These are phyloP conservation scores for Claviceps sp. DNA, from an alignment of 2,329 filamentous ascomycete species.

Conservation along the genomic window DNA sequence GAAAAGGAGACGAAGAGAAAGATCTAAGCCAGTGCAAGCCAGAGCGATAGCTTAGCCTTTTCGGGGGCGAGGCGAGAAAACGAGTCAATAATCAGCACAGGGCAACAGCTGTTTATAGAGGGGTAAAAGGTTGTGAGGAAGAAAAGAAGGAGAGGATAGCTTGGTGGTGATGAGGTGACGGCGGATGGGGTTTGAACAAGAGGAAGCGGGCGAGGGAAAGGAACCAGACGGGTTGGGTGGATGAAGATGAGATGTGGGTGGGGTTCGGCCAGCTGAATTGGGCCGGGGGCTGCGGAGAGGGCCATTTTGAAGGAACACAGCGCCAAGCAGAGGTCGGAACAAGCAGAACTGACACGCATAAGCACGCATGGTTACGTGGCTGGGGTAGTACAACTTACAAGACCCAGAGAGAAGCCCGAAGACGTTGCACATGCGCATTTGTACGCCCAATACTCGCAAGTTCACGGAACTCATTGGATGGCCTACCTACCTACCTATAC, in stretches of 20 bases:
- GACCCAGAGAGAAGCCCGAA: too few relatives aligned
- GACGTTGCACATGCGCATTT: too few relatives aligned
- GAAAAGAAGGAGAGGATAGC: background rate
- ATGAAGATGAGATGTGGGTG: background rate
- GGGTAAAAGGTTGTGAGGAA: background rate
- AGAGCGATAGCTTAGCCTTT: too few relatives aligned
- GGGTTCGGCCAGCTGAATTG: background rate
- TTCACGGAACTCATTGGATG: too few relatives aligned
- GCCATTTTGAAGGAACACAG: background rate
- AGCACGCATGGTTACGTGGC: background rate
- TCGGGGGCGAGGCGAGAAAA: background rate
- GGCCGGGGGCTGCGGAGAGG: background rate
- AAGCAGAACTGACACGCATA: background rate
- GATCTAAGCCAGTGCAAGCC: slow-evolving; percentile 7
- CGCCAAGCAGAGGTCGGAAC: background rate
- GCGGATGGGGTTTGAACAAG: background rate
- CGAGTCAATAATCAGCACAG: slow-evolving; percentile 10
- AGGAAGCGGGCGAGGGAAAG: slow-evolving; percentile 1
- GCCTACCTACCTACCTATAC: too few relatives aligned
- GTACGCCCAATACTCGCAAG: too few relatives aligned
- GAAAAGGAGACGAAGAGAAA: slow-evolving; percentile 3
- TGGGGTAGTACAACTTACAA: too few relatives aligned
- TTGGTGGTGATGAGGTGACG: background rate
- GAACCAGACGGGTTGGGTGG: background rate
- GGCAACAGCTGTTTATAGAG: slow-evolving; percentile 5